Conservation (phyloP, 192 early-diverging fungal genomes). For the Gonapodya sp. region DNA sequence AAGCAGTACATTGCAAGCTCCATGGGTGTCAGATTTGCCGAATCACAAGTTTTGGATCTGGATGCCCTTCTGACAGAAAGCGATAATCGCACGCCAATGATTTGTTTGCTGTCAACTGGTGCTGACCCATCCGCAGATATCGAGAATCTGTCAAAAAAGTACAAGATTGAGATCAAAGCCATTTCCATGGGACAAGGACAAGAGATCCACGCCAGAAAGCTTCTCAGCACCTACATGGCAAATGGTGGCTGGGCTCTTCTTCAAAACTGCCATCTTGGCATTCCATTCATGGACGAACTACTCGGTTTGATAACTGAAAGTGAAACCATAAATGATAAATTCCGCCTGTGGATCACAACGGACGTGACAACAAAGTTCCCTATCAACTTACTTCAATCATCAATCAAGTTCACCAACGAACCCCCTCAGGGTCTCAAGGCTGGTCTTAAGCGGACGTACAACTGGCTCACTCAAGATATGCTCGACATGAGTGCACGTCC, state of each 20-base stretch:
- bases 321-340: constrained; percentile 51
- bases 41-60: constrained; percentile 57
- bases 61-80: constrained; percentile 47
- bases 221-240: constrained; percentile 47
- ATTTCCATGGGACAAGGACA: constrained; percentile 65
- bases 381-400: constrained; percentile 53
- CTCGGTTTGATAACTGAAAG: constrained; percentile 42
- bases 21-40: constrained; percentile 34
- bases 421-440: constrained; percentile 58
- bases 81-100: constrained; percentile 55
- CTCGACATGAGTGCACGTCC: constrained; percentile 51
- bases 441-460: constrained; percentile 54
- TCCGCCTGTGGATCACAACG: constrained; percentile 56
- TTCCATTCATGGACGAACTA: constrained; percentile 57
- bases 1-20: constrained; percentile 55
- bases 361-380: constrained; percentile 52
- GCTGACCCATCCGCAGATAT: constrained; percentile 58
- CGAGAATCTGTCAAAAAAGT: constrained; percentile 51
- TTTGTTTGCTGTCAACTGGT: constrained; percentile 52
- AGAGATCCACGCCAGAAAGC: constrained; percentile 52
- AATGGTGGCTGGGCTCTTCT: constrained; percentile 55
- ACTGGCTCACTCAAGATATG: constrained; percentile 61
- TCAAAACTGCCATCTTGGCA: constrained; percentile 57
- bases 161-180: constrained; percentile 56
- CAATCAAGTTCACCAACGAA: constrained; percentile 61